These are phyloP conservation scores for Pleurotus ostreatus DNA, from an alignment of 768 basidiomycete species.

Conservation along the genomic window DNA sequence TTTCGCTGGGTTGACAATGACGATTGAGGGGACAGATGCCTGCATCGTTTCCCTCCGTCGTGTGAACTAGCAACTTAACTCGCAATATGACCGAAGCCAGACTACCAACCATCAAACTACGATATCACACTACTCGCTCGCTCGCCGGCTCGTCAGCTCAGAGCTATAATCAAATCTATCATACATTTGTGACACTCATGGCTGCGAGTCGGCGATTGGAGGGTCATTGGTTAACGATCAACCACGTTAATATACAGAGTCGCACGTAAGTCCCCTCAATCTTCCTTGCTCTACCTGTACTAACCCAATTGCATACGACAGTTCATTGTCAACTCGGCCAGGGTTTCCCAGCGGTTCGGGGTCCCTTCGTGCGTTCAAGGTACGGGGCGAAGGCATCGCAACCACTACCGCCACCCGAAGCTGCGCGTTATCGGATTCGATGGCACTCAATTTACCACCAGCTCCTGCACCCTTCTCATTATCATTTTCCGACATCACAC, in stretches of 20 bases:
- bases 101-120: not conserved
- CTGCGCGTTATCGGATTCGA: not conserved
- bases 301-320: slow-evolving; percentile 30
- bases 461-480: not conserved
- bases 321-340: slow-evolving; percentile 2
- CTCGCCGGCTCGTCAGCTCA: not conserved
- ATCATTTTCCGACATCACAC: not conserved
- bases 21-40: slow-evolving; percentile 28
- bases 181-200: not conserved
- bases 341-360: slow-evolving; percentile 7
- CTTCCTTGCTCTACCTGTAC: slow-evolving; percentile 18
- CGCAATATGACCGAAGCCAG: not conserved
- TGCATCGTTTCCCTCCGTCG: slow-evolving; percentile 42
- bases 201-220: not conserved
- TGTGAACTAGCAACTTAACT: not conserved
- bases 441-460: not conserved
- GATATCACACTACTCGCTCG: not conserved
- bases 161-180: not conserved
- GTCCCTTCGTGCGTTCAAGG: slow-evolving; percentile 6
- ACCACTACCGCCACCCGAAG: slow-evolving; percentile 38
- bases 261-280: not conserved
- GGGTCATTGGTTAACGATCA: not conserved
- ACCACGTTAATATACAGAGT: too few species aligned
- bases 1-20: slow-evolving; percentile 50
- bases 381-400: slow-evolving; percentile 32